These are phyloP conservation scores for Aspergillus affinis DNA, from an alignment of 495 filamentous ascomycete species.

Conservation along the genomic window DNA sequence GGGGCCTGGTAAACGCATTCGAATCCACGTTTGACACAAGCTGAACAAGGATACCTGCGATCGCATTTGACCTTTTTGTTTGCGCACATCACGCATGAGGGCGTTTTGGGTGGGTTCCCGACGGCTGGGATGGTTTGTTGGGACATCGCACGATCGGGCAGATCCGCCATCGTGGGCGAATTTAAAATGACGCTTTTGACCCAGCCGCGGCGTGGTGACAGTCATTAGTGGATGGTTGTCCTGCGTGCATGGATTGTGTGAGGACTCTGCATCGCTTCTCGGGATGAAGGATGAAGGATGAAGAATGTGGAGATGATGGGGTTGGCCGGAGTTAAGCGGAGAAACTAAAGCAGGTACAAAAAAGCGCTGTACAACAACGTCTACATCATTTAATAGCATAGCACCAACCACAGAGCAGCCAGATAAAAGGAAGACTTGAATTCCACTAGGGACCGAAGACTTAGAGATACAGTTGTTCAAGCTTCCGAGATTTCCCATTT, in stretches of 20 bases:
- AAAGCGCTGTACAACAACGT: neutral
- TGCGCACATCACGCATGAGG: slow-evolving; percentile 65
- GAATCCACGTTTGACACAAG: slow-evolving; percentile 58
- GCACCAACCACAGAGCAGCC: neutral
- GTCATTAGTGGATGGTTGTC: neutral
- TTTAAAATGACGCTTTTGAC: neutral
- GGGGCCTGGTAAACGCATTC: slow-evolving; percentile 62
- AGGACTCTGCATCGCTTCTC: neutral
- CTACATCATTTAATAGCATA: neutral
- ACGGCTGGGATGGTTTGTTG: neutral
- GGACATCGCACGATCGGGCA: neutral
- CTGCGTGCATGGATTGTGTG: neutral
- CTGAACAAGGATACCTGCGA: slow-evolving; percentile 62
- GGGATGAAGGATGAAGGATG: neutral
- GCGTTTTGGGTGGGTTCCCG: slow-evolving; percentile 23
- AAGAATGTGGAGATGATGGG: neutral
- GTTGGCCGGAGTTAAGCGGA: neutral
- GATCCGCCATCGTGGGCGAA: neutral
- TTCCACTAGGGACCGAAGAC: neutral
- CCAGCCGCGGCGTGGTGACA: neutral
- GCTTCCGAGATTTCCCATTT: neutral
- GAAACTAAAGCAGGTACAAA: neutral
- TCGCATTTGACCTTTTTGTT: slow-evolving; percentile 69
- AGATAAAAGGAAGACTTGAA: neutral
- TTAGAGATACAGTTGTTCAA: neutral